Base-by-base conservation (phyloP, 2,329 filamentous ascomycete genomes). In the Fonsecaea nubica region DNA sequence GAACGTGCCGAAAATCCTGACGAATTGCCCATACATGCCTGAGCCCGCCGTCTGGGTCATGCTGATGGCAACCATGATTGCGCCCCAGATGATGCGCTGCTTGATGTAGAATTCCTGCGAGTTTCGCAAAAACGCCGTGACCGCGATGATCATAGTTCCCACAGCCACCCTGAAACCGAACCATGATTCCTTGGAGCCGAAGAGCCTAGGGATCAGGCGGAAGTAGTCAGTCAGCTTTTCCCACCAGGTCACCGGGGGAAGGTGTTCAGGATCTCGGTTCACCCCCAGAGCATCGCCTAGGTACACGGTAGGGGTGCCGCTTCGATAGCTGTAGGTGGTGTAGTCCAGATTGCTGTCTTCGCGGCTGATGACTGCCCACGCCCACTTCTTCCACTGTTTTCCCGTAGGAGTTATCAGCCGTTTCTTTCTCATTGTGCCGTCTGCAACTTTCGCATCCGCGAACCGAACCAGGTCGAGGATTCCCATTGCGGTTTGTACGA, bases 51-150 rank as follows among this genome's bases (percentile, higher is more conserved):
- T 87, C 18, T 86, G 84, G 0, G 85, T 87, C 89, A 92, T 91
- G 62, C 86, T 86, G 33, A 92, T 88, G 3, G 89, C 86, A 25
- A 89, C 83, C 79, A 93, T 92, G 69, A 93, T 90, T 83, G 92
- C 86, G 2, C 89, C 89, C 91, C 91, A 93, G 5, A 93, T 86
- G 1, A 92, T 78, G n/a, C 91, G 82, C 73, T 93, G 88, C 61
- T 87, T 79, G 5, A 87, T 83, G 75, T 92, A 93, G 74, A 92
- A 93, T 0, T 73, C 72, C 70, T 92, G 87, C 0, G 89, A 90
- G 30, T 84, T 75, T 48, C 84, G 80, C 7, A 93, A 79, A 74
- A 86, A 92, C 0, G 84, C 88, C 1, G 92, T 76, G 58, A 93
- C 85, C 0, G 86, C 90, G 52, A 93, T 82, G 1, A 87, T 89